Evolutionary conservation across 192 early-diverging fungal genomes (phyloP), one percentile per base, ranked within the genome.

Genomic region (Chytriomyces sp.): DNA sequence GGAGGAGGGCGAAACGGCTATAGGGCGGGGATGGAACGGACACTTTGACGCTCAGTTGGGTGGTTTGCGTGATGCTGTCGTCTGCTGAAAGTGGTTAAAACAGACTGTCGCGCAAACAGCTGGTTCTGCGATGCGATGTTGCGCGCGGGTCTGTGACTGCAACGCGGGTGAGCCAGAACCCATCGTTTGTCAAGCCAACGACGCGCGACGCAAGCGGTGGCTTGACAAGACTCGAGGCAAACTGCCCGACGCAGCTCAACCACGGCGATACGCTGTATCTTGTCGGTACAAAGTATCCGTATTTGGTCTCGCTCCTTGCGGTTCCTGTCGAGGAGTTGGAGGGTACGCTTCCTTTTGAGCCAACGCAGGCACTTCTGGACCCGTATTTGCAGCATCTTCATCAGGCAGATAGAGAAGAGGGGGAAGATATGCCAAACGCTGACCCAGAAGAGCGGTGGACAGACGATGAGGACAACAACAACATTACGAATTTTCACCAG

Each of bases 71-170:
- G 59, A 25, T 61, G 59, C 34, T 34, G 32, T 10, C 19, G 12
- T 61, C 14, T 36, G 17, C 22, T 3, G 2, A 49, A 2, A 36
- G 10, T 12, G 32, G 59, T 37, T 37, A 36, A 1, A 37, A 28
- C 34, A 61, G 59, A 36, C 63, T 65, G 8, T 65, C 63, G 63
- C 63, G 63, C 39, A 65, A 65, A 33, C 63, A 65, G 22, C 63
- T 65, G 2, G 7, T 17, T 5, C n/a, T 65, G 14, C 1, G n/a
- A 38, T 38, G 40, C 38, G 63, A 65, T 33, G 17, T 33, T 17
- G 8, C n/a, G 12, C 22, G 22, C n/a, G 63, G 63, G 7, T 17
- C 38, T 2, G n/a, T 65, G 5, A 14, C 12, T 32, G 63, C 40
- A 34, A 65, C 63, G n/a, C 63, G 63, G 12, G 39, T 65, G 7